Percentiles rank a stretch among this genome's conserved stretches.
phyloP scores from a whole-genome alignment of 1,284 basidiomycete species.

The Melanopsichium pennsylvanicum region DNA sequence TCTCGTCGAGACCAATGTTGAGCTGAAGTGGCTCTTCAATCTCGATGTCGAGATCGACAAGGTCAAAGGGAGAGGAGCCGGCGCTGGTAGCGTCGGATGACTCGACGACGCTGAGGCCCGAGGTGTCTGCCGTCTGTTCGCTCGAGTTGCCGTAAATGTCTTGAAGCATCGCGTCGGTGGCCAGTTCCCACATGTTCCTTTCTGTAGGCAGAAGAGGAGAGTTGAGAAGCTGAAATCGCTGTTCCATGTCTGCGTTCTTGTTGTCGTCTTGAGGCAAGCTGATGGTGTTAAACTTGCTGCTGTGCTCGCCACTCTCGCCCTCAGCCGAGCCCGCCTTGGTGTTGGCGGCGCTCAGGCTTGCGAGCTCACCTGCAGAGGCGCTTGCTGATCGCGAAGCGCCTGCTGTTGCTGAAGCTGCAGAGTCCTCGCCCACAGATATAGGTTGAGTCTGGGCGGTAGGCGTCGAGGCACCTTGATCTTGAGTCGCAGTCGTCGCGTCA shows the following conservation, averaged over 20 bases:
- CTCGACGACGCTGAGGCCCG: conserved; percentile 8
- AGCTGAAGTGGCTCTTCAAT: conserved; percentile 45
- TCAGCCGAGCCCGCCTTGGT: conserved; percentile 10
- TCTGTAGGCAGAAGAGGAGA: conserved; percentile 31
- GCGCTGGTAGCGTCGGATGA: conserved; percentile 16
- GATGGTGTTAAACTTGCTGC: conserved; percentile 29
- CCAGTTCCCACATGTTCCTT: conserved; percentile 40
- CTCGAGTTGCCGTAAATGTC: conserved; percentile 27
- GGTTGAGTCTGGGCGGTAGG: conserved; percentile 36
- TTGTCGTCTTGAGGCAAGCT: conserved; percentile 12
- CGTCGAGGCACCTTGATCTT: conserved; percentile 44
- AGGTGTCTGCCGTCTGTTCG: conserved; percentile 9
- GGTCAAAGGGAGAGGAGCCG: conserved; percentile 44
- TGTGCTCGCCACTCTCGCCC: conserved; percentile 11
- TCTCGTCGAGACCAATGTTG: conserved; percentile 20
- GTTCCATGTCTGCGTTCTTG: conserved; percentile 15
- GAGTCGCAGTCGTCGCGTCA: conserved; percentile 43
- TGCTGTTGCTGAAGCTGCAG: conserved; percentile 27
- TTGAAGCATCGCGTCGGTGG: conserved; percentile 43
- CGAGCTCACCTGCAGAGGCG: conserved; percentile 32
- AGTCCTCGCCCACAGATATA: conserved; percentile 40
- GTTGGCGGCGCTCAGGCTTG: conserved; percentile 31
- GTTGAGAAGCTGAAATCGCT: conserved; percentile 33
- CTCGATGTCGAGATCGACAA: conserved; percentile 47
- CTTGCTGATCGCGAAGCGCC: conserved; percentile 33